These are phyloP conservation scores for Coniochaeta ligniaria DNA, from an alignment of 2,329 filamentous ascomycete genomes.

Conservation along the genomic window DNA sequence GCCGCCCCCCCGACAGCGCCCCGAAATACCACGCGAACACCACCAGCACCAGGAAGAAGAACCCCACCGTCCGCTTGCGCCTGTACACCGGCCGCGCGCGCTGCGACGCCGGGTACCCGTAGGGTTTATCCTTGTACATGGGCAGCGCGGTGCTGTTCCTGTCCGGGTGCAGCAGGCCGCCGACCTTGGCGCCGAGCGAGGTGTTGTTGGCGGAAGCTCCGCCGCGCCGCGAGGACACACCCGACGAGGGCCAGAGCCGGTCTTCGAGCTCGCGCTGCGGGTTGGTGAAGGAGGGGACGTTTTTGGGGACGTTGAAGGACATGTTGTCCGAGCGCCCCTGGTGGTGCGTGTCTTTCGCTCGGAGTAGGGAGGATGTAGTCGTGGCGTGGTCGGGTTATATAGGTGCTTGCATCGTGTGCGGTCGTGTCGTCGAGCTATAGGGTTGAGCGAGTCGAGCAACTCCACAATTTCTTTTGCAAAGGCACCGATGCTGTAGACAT, in stretches of 20 bases:
- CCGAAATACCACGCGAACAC: conserved; percentile 65
- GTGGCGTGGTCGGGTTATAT: background rate
- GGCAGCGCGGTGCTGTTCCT: conserved; percentile 49
- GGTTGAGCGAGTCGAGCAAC: background rate
- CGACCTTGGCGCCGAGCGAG: conserved; percentile 58
- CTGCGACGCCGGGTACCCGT: conserved; percentile 55
- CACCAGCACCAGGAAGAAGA: conserved; percentile 47
- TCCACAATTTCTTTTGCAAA: background rate
- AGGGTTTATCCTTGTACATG: conserved; percentile 99
- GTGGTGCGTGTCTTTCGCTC: background rate
- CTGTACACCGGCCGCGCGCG: conserved; percentile 53
- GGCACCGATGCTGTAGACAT: background rate
- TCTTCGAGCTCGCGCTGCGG: conserved; percentile 61
- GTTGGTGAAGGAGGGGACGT: conserved; percentile 62
- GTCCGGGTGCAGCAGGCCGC: conserved; percentile 54
- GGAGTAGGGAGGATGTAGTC: background rate
- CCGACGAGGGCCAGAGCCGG: conserved; percentile 53
- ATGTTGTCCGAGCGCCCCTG: conserved; percentile 25
- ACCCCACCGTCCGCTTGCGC: conserved; percentile 52
- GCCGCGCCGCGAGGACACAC: conserved; percentile 28
- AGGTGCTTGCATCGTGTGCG: background rate
- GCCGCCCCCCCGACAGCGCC: conserved; percentile 37
- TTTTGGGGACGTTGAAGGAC: conserved; percentile 61
- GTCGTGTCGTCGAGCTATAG: background rate
- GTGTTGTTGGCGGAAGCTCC: background rate